Evolutionary conservation across 768 basidiomycete species (phyloP).

Genomic region (Mycena rosella): DNA sequence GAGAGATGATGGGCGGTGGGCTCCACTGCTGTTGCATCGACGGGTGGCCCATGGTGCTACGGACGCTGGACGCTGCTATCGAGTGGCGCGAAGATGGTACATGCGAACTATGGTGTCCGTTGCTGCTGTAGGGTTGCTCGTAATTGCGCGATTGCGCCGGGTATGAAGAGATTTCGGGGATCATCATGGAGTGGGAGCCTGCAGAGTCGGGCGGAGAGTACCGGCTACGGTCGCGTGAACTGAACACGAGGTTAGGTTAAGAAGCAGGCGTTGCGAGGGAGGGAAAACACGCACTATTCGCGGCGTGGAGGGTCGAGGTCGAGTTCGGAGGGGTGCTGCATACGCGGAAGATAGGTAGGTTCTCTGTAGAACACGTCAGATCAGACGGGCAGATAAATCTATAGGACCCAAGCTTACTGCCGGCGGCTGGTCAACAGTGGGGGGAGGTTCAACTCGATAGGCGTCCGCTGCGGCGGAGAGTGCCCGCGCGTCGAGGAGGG

Average conservation of each 20-base stretch:
- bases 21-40: conserved; percentile 69
- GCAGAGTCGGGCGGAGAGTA: conserved; percentile 60
- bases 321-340: conserved; percentile 30
- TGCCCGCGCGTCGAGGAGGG: conserved; percentile 74
- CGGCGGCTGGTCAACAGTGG: conserved; percentile 57
- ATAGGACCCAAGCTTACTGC: conserved; percentile 48
- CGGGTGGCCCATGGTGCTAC: conserved; percentile 62
- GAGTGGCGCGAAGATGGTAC: conserved; percentile 53
- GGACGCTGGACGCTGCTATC: conserved; percentile 56
- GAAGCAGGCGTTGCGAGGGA: background rate
- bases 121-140: conserved; percentile 7
- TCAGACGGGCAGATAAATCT: background rate
- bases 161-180: conserved; percentile 70
- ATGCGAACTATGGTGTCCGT: conserved; percentile 14
- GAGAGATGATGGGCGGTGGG: conserved; percentile 63
- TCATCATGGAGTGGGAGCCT: conserved; percentile 61
- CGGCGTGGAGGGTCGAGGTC: conserved; percentile 32
- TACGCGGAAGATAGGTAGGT: conserved; percentile 12
- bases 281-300: conserved; percentile 28
- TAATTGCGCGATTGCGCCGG: conserved; percentile 39
- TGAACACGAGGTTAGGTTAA: conserved; percentile 42
- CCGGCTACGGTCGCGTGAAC: conserved; percentile 53
- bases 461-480: conserved; percentile 70
- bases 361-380: conserved; percentile 5
- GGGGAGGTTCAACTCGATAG: conserved; percentile 52